These are phyloP conservation scores for Trichophaea hybrida DNA, from an alignment of 2,329 filamentous ascomycete genomes.

Conservation along the genomic window DNA sequence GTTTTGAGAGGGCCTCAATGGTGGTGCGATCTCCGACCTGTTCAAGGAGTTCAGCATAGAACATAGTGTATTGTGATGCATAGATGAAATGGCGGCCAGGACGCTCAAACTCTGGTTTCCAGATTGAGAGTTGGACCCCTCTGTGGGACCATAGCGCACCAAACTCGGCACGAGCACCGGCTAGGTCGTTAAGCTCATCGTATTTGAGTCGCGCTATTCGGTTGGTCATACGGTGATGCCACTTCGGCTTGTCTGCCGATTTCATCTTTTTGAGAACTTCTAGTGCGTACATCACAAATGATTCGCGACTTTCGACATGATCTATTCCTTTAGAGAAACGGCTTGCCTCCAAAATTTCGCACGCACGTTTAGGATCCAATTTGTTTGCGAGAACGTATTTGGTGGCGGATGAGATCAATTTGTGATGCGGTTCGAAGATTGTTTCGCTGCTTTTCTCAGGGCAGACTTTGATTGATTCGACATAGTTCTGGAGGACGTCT, in stretches of 20 bases:
- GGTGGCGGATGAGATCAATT: conserved; percentile 66
- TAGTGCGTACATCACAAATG: conserved; percentile 17
- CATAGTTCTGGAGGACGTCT: conserved; percentile 43
- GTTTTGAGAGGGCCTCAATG: conserved; percentile 62
- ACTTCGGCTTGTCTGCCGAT: conserved; percentile 74
- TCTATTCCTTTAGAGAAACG: conserved; percentile 41
- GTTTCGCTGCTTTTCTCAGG: conserved; percentile 54
- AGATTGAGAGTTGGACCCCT: conserved; percentile 86
- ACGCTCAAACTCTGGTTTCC: conserved; percentile 74
- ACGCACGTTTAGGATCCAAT: conserved; percentile 35
- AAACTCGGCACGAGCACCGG: conserved; percentile 59
- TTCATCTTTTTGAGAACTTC: conserved; percentile 41
- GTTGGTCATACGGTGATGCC: conserved; percentile 84
- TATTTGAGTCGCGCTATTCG: conserved; percentile 50
- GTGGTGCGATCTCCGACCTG: conserved; percentile 60
- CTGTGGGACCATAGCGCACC: conserved; percentile 82
- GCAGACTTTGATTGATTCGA: conserved; percentile 47
- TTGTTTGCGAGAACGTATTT: conserved; percentile 51
- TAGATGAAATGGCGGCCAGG: conserved; percentile 82
- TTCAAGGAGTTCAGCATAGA: conserved; percentile 61
- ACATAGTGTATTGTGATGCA: conserved; percentile 70
- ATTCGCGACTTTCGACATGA: conserved; percentile 12
- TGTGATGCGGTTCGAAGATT: conserved; percentile 83
- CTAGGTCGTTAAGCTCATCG: conserved; percentile 35
- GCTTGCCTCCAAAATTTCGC: conserved; percentile 41